Base-by-base conservation (phyloP, 306 rosid genomes). In the Pyrus communis region DNA sequence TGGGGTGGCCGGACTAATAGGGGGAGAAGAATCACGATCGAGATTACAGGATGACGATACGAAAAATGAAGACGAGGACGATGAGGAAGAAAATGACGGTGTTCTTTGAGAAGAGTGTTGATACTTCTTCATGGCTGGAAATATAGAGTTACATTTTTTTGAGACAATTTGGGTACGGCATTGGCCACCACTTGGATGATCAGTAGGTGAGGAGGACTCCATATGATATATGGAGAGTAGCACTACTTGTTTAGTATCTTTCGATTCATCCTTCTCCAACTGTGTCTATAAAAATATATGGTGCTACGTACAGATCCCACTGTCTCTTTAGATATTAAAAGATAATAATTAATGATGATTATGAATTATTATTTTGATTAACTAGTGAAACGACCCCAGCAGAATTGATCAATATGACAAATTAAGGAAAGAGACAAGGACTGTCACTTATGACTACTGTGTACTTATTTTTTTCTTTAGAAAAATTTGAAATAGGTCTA, bases 51-150 rank as follows among this genome's bases (percentile, higher is more conserved):
- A 11, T 8, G 78, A 75, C 13, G 92, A 87, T 52, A 79, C 76
- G 14, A 84, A 40, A 40, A 89, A 89, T 9, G 93, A 86, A 33
- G 86, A 82, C 1, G 84, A 86, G 3, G 79, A 84, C 7, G 74
- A 63, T 3, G 82, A 82, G n/a, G 91, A 88, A 63, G 93, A 86
- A 40, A 82, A 85, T 1, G 96, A 92, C 27, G 80, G 82, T 3
- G 83, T 77, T 68, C 91, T 77, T 71, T 75, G 83, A 65, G 89
- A 82, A 42, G 87, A 77, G 28, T 45, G 27, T 3, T 67, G 69
- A 85, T 79, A 60, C 67, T 74, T 80, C 65, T 80, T 89, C 75
- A 77, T 65, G 35, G 79, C n/a, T 0, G 63, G 67, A 71, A 70
- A 31, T 18, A 69, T 35, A 55, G 30, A 81, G 78, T 82, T 79